Evolutionary conservation across 202 grass and related monocot genomes (phyloP), one percentile per base, ranked within the genome.

Genomic region (Schoenoplectus tabernaemontani): DNA sequence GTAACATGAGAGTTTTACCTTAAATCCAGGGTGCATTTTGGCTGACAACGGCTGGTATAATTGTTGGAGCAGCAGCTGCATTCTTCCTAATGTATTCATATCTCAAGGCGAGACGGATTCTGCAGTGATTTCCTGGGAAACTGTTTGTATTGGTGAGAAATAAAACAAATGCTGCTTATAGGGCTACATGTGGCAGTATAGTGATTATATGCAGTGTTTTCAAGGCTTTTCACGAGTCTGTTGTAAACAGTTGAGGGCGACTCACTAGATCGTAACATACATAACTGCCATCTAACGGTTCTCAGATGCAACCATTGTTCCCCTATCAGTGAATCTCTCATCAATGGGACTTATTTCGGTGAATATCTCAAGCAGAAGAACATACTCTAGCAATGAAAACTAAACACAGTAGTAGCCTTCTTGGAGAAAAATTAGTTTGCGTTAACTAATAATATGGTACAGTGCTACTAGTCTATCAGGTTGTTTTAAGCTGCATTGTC

Each of bases 81-180:
- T 98, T 98, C 87, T 92, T 85, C 65, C 11, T 95, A 66, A 78
- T 95, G 90, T 93, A 95, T 81, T 83, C 83, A 2, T 98, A 98
- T 82, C 76, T 98, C 60, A 95, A 87, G 88, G 39, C 78, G 73
- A 95, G 85, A 64, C 91, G 91, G 86, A 92, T 98, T 86, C 90
- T 98, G 44, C 94, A 86, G 64, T 33, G 24, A 72, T 53, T 4
- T 43, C 33, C 3, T 41, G 56, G 57, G 28, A 42, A 78, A 78
- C 0, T 78, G 48, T 43, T 38, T 78, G 50, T 60, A 59, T 59
- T 34, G 3, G 36, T 42, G 17, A 43, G 54, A 54, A 59, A 78
- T 59, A 41, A 77, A 22, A 22, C 10, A 41, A 24, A 78, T 38
- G 48, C 28, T 76, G 15, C 44, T 76, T 36, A 32, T 57, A 57